Conservation (phyloP, 176 grass and related monocot genomes). For the Rhipidocladum racemiflorum region DNA sequence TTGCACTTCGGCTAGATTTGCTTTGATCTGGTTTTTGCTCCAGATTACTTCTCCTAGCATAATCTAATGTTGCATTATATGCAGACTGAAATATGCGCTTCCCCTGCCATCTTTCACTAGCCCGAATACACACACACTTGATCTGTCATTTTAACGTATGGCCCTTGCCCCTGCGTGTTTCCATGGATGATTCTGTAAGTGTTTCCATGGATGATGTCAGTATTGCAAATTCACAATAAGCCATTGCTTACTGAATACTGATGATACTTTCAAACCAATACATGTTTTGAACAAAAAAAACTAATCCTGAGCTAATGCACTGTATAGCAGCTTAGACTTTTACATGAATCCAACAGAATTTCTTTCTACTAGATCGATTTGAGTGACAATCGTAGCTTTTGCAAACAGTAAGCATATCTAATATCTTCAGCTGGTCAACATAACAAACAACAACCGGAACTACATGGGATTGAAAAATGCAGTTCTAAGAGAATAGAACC, state of each 20-base stretch:
- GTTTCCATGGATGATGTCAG: too few relatives aligned
- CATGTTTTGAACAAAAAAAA: too few relatives aligned
- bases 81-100: not conserved
- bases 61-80: not conserved
- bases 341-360: not conserved
- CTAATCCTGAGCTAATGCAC: not conserved
- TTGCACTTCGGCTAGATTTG: not conserved
- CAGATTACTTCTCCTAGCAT: not conserved
- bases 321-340: not conserved
- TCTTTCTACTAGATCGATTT: not conserved
- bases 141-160: too few relatives aligned
- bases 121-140: too few relatives aligned
- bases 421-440: too few relatives aligned
- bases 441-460: not conserved
- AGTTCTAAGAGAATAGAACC: slow-evolving; percentile 3
- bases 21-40: not conserved
- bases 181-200: too few relatives aligned
- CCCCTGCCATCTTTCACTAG: too few relatives aligned
- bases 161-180: too few relatives aligned
- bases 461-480: not conserved
- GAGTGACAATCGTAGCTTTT: too few relatives aligned
- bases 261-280: too few relatives aligned
- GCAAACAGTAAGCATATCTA: not conserved
- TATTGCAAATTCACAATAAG: not conserved
- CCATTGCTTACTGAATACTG: too few relatives aligned